Conservation (phyloP, 2,329 filamentous ascomycete genomes). For the Thelonectria olida region DNA sequence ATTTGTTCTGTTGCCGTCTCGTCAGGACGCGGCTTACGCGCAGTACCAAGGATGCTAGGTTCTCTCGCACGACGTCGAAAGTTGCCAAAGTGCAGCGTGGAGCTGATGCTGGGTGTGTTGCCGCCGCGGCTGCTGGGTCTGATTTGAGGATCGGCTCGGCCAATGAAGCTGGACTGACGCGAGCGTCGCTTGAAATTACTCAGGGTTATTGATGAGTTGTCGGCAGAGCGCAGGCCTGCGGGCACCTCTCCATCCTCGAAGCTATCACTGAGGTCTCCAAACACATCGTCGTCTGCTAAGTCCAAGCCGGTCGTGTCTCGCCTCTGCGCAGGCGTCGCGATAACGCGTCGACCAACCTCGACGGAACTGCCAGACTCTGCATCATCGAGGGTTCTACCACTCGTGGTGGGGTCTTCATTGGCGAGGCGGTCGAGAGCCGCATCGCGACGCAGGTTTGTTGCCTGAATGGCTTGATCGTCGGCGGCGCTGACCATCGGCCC, state of each 20-base stretch:
- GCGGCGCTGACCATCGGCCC: conserved; percentile 29
- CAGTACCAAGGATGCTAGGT: conserved; percentile 68
- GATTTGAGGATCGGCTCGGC: conserved; percentile 61
- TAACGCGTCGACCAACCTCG: conserved; percentile 49
- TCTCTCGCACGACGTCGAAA: conserved; percentile 68
- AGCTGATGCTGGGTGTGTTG: conserved; percentile 58
- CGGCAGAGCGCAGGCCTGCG: conserved; percentile 49
- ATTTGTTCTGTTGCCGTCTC: conserved; percentile 42
- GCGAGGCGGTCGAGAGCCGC: conserved; percentile 48
- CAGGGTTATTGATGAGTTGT: conserved; percentile 57
- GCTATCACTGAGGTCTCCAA: conserved; percentile 55
- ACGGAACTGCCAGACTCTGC: conserved; percentile 45
- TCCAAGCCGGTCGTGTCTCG: conserved; percentile 60
- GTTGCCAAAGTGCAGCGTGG: conserved; percentile 63
- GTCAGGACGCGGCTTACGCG: conserved; percentile 53
- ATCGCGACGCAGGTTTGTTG: conserved; percentile 45
- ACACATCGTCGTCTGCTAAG: conserved; percentile 57
- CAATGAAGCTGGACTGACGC: conserved; percentile 60
- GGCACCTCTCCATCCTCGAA: conserved; percentile 52
- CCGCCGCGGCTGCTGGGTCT: conserved; percentile 61
- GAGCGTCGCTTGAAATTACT: conserved; percentile 57
- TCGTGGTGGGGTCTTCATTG: conserved; percentile 45
- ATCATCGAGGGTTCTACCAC: conserved; percentile 38
- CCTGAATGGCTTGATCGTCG: conserved; percentile 39
- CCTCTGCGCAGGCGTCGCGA: conserved; percentile 45